These are phyloP conservation scores for Thalia dealbata DNA, from an alignment of 176 grass and related monocot species.

Conservation along the genomic window DNA sequence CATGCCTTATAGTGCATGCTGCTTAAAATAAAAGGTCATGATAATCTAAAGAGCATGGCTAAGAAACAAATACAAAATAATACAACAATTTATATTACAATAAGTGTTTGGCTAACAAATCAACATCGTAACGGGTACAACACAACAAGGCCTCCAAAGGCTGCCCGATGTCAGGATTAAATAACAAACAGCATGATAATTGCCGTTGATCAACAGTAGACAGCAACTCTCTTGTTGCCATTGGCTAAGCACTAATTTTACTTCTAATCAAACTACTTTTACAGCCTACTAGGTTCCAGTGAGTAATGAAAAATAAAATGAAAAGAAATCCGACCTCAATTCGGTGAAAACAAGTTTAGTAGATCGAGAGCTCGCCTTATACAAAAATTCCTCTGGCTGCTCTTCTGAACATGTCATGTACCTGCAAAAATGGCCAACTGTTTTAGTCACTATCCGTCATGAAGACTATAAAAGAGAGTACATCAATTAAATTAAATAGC, in stretches of 20 bases:
- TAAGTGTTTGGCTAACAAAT: not conserved
- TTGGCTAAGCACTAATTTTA: not conserved
- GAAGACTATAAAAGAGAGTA: too few relatives aligned
- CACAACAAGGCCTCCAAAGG: not conserved
- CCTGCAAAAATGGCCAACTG: conserved; percentile 13
- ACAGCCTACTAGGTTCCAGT: not conserved
- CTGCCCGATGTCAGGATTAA: too few relatives aligned
- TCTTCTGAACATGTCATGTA: conserved; percentile 45
- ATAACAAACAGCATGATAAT: not conserved
- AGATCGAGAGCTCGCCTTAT: not conserved
- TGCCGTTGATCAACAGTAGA: not conserved
- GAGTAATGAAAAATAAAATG: too few relatives aligned
- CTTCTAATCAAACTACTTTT: not conserved
- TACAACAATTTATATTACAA: not conserved
- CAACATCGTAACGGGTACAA: not conserved
- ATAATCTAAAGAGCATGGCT: not conserved
- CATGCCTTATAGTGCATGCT: not conserved
- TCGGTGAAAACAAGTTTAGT: not conserved
- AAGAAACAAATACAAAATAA: not conserved
- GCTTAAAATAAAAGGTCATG: not conserved
- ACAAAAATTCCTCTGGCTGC: conserved; percentile 53
- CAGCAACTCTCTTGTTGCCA: not conserved
- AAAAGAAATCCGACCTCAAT: not conserved
- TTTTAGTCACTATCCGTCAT: not conserved
- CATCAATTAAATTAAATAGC: too few relatives aligned